phyloP scores from a whole-genome alignment of 805 yeast genomes.

The Metschnikowia hibisci region DNA sequence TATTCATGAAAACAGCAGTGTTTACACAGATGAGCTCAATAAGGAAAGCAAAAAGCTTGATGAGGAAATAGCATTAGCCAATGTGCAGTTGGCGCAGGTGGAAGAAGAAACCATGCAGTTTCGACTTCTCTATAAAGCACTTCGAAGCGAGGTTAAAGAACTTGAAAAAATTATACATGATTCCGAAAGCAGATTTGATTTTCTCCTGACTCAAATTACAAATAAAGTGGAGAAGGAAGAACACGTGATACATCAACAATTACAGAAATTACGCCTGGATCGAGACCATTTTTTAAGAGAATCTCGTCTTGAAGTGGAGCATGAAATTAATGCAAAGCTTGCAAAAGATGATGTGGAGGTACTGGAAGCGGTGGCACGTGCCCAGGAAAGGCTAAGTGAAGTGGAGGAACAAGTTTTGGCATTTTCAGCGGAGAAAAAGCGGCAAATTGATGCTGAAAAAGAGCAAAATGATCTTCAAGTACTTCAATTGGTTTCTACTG shows the following conservation, averaged over 20 bases:
- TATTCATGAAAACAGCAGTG: slow-evolving; percentile 1
- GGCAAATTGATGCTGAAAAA: background rate
- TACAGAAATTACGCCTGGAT: slow-evolving; percentile 9
- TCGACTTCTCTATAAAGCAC: slow-evolving; percentile 9
- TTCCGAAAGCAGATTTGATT: slow-evolving; percentile 19
- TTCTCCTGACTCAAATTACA: slow-evolving; percentile 25
- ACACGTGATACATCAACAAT: slow-evolving; percentile 23
- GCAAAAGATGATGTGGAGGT: slow-evolving; percentile 11
- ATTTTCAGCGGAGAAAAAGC: background rate
- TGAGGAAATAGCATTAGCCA: slow-evolving; percentile 17
- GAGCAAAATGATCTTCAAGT: background rate
- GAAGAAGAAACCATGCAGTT: slow-evolving; percentile 11
- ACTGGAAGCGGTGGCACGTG: background rate
- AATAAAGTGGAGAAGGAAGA: slow-evolving; percentile 29
- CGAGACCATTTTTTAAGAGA: slow-evolving; percentile 2
- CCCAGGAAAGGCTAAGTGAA: background rate
- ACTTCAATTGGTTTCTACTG: background rate
- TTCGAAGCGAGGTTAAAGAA: slow-evolving; percentile 8
- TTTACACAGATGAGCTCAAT: background rate
- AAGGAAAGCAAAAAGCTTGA: slow-evolving; percentile 17
- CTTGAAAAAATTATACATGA: slow-evolving; percentile 10
- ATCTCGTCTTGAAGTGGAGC: slow-evolving; percentile 21
- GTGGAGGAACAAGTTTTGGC: background rate
- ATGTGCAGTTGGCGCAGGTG: background rate
- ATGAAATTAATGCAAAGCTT: slow-evolving; percentile 34